A percentile compares a stretch with the other conserved stretches of the same genome.
These are phyloP conservation scores for Candida tropicalis DNA, from an alignment of 1,139 yeast species.

Conservation along the genomic window DNA sequence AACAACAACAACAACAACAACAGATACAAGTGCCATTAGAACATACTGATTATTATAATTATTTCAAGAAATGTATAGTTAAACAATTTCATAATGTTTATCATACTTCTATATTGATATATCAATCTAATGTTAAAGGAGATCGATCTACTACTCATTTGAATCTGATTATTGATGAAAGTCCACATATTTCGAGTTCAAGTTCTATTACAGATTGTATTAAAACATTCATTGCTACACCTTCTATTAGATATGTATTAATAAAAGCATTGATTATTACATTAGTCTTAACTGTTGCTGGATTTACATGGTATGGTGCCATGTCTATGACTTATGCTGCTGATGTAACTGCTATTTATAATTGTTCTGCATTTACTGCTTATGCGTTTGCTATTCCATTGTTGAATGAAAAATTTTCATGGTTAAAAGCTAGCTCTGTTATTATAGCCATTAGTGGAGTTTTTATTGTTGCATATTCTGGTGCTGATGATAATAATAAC, in stretches of 20 bases:
- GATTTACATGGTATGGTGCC: constrained; percentile 84
- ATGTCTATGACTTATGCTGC: constrained; percentile 81
- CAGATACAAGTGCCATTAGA: constrained; percentile 18
- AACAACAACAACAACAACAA: constrained; percentile 4
- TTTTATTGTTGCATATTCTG: constrained; percentile 76
- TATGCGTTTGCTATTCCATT: constrained; percentile 82
- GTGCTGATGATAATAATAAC: constrained; percentile 34
- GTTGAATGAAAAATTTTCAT: constrained; percentile 63
- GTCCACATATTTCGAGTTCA: constrained; percentile 44
- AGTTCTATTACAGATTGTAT: constrained; percentile 41
- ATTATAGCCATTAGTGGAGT: constrained; percentile 75
- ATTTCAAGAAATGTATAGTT: constrained; percentile 44
- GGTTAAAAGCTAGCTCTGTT: constrained; percentile 71
- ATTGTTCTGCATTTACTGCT: constrained; percentile 88
- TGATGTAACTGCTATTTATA: constrained; percentile 88
- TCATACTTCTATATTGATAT: constrained; percentile 53
- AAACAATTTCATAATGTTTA: constrained; percentile 54
- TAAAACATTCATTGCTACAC: constrained; percentile 38
- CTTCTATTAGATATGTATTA: constrained; percentile 53
- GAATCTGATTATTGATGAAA: constrained; percentile 38
- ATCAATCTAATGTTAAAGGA: constrained; percentile 41
- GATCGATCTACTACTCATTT: constrained; percentile 40
- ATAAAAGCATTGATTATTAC: constrained; percentile 49
- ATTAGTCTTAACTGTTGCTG: constrained; percentile 70
- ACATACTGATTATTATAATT: constrained; percentile 25